Conservation (phyloP, 2,329 filamentous ascomycete genomes). For the Lithohypha guttulata region DNA sequence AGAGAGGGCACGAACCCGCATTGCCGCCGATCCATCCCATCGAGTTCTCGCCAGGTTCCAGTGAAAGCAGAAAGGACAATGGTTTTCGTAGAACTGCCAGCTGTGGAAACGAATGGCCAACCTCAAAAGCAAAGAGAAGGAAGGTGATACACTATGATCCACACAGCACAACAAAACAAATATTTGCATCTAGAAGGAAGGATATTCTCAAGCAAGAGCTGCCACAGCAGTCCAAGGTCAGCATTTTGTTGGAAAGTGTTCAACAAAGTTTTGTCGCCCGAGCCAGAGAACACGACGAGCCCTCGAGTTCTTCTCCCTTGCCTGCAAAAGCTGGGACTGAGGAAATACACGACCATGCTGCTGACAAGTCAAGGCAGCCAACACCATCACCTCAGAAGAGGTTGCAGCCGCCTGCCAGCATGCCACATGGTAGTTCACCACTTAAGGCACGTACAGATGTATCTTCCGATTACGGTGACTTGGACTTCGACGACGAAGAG, state of each 20-base stretch:
- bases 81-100: constrained; percentile 55
- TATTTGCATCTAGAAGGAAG: constrained; percentile 33
- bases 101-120: constrained; percentile 60
- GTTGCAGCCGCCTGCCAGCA: background rate
- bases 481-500: constrained; percentile 39
- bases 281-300: constrained; percentile 22
- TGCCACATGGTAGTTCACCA: background rate
- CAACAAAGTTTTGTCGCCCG: constrained; percentile 38
- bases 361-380: background rate
- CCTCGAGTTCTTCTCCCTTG: constrained; percentile 36
- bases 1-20: constrained; percentile 36
- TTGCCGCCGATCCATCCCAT: constrained; percentile 54
- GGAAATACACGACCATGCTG: background rate
- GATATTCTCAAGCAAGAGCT: constrained; percentile 30
- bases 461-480: constrained; percentile 10
- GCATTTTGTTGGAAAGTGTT: constrained; percentile 56
- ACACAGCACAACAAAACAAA: constrained; percentile 36
- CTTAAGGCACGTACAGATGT: background rate
- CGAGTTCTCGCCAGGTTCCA: constrained; percentile 53
- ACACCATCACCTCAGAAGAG: constrained; percentile 2
- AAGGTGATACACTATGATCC: constrained; percentile 42
- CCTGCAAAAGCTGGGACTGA: constrained; percentile 24
- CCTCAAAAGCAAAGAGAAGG: constrained; percentile 49
- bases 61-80: constrained; percentile 37
- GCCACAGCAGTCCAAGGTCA: constrained; percentile 37